Conservation (phyloP, 2,329 filamentous ascomycete genomes). For the Colletotrichum sp. region DNA sequence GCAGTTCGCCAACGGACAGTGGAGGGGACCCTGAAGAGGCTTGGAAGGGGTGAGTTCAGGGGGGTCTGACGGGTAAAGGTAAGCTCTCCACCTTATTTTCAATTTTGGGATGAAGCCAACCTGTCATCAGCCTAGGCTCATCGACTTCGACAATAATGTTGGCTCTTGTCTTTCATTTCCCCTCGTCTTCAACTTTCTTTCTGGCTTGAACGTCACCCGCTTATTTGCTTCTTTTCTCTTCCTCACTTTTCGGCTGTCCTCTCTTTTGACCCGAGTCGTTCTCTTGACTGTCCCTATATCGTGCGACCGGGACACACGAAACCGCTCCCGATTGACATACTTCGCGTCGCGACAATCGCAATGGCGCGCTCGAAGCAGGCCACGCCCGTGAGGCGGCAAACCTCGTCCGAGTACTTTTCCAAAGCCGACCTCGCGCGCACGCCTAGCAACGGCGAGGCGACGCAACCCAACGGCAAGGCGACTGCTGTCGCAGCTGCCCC, state of each 20-base stretch:
- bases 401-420: conserved; percentile 70
- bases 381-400: conserved; percentile 66
- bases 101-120: conserved; percentile 28
- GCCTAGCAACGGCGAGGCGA: conserved; percentile 28
- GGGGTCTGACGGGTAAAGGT: not conserved
- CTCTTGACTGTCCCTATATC: not conserved
- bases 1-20: conserved; percentile 6
- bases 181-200: not conserved
- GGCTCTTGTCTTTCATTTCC: not conserved
- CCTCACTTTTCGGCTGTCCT: not conserved
- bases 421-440: conserved; percentile 43
- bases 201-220: not conserved
- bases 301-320: not conserved
- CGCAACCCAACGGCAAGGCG: conserved; percentile 32
- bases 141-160: not conserved
- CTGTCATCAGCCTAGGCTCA: conserved; percentile 18
- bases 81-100: conserved; percentile 21
- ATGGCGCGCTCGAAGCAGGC: conserved; percentile 79
- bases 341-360: not conserved
- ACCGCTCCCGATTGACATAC: not conserved
- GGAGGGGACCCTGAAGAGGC: conserved; percentile 16
- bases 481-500: conserved; percentile 15
- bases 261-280: not conserved
- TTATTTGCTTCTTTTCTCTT: not conserved
- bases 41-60: conserved; percentile 8